phyloP scores from a whole-genome alignment of 1,139 yeast genomes.

The Debaryomyces subglobosus region DNA sequence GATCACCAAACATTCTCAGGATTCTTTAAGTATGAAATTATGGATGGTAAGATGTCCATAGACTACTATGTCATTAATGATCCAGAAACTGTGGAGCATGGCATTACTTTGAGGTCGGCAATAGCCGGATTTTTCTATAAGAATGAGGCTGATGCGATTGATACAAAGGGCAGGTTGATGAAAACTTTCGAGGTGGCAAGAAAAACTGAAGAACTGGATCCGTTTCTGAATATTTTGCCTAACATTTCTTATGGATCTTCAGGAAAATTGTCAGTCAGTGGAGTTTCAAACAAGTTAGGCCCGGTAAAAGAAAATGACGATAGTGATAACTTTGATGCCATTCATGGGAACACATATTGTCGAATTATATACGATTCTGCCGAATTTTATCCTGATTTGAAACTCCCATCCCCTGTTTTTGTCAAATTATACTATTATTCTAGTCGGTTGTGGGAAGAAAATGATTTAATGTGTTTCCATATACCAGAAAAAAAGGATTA shows the following conservation, averaged over 20 bases:
- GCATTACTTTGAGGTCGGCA: constrained; percentile 9
- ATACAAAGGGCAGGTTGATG: constrained; percentile 1
- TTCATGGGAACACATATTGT: constrained; percentile 6
- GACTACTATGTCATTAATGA: too few species aligned
- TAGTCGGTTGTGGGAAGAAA: not conserved
- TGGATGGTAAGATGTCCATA: constrained; percentile 1
- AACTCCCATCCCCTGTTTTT: constrained; percentile 5
- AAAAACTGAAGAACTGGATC: constrained; percentile 3
- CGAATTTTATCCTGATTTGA: constrained; percentile 6
- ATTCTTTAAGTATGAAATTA: not conserved
- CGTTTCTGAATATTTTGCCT: constrained; percentile 3
- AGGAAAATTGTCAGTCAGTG: not conserved
- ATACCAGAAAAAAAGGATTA: too few species aligned
- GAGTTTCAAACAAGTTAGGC: not conserved
- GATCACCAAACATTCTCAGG: constrained; percentile 8
- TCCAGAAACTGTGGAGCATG: constrained; percentile 8
- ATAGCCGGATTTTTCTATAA: constrained; percentile 9
- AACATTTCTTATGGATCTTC: not conserved
- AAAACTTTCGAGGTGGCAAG: constrained; percentile 1
- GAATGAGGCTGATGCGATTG: constrained; percentile 2
- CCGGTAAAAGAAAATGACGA: constrained; percentile 2
- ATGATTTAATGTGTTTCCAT: not conserved
- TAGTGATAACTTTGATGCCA: too few species aligned
- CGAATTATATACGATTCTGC: constrained; percentile 6
- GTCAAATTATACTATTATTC: constrained; percentile 6